Evolutionary conservation across 2,329 filamentous ascomycete genomes (phyloP), one percentile per base, ranked within the genome.

Genomic region (Aspergillus bombycis): DNA sequence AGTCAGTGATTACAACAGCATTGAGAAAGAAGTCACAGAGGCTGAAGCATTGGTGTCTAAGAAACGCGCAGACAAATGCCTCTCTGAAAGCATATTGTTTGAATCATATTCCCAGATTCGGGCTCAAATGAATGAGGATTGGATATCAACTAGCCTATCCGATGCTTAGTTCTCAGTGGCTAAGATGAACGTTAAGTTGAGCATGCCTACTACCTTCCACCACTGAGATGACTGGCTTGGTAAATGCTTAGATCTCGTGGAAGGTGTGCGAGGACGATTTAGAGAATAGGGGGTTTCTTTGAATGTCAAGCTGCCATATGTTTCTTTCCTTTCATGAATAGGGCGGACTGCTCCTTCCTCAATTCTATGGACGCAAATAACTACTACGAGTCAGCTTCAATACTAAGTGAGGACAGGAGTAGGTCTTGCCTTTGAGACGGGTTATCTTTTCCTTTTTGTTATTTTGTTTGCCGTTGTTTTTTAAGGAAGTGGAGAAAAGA

Each of bases 71-170:
- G 65, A 65, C n/a, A 64, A 53, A 46, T 59, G 56, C 5, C 10
- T 34, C 36, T 63, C 64, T 12, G 58, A 64, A 32, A 54, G 64
- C 2, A 19, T 21, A 10, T 48, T 69, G 16, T 59, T 62, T 10
- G 62, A 63, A 8, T 58, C 45, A 34, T 59, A 65, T 10, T 36
- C 60, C n/a, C 62, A 67, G 45, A 34, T 60, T 28, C 61, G 58
- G 41, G 50, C 58, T 10, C 61, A 66, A 26, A 54, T 69, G 28
- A 58, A 65, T n/a, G 60, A 64, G 46, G 61, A 67, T 9, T 64
- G 66, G 7, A 34, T 26, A 43, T 36, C 41, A 19, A 46, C 23
- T 8, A n/a, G 6, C 53, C 12, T 36, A n/a, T 46, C 28, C 4
- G 26, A 30, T 57, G 48, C 11, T 28, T 30, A 52, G 23, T 52